A percentile compares a stretch with the other conserved stretches of the same genome.
Conservation (phyloP, 2,329 filamentous ascomycete genomes). For the Hortaea werneckii region DNA sequence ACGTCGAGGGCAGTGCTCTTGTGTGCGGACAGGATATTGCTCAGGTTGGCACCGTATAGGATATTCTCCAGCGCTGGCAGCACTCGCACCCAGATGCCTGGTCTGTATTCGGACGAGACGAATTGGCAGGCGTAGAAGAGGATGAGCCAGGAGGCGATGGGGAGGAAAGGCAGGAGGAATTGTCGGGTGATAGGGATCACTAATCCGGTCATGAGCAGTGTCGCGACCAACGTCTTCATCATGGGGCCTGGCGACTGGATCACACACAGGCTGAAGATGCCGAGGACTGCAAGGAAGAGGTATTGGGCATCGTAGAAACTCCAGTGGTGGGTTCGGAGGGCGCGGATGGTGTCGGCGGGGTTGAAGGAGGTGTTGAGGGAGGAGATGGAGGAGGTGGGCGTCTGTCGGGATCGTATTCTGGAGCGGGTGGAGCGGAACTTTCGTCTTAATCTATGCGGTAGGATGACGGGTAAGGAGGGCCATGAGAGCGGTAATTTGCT, state of each 20-base stretch:
- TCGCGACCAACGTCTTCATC: conserved; percentile 62
- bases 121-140: conserved; percentile 92
- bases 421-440: conserved; percentile 52
- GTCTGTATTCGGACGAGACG: conserved; percentile 77
- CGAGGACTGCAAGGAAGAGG: conserved; percentile 59
- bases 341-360: conserved; percentile 63
- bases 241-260: conserved; percentile 69
- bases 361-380: conserved; percentile 73
- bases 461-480: conserved; percentile 40
- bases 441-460: conserved; percentile 56
- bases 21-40: conserved; percentile 88
- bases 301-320: conserved; percentile 79
- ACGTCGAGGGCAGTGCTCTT: conserved; percentile 75
- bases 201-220: conserved; percentile 57
- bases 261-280: conserved; percentile 73
- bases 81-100: conserved; percentile 91
- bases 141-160: conserved; percentile 76
- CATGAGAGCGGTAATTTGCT: conserved; percentile 37
- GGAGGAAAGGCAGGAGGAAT: conserved; percentile 79
- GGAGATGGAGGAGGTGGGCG: conserved; percentile 62
- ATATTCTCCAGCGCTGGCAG: conserved; percentile 93
- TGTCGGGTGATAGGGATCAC: conserved; percentile 78
- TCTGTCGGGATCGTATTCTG: conserved; percentile 55
- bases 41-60: conserved; percentile 87
- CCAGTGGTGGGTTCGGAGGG: conserved; percentile 70